A percentile compares a stretch with the other conserved stretches of the same genome.
These are phyloP conservation scores for Botrytis medusae DNA, from an alignment of 2,329 filamentous ascomycete genomes.

Conservation along the genomic window DNA sequence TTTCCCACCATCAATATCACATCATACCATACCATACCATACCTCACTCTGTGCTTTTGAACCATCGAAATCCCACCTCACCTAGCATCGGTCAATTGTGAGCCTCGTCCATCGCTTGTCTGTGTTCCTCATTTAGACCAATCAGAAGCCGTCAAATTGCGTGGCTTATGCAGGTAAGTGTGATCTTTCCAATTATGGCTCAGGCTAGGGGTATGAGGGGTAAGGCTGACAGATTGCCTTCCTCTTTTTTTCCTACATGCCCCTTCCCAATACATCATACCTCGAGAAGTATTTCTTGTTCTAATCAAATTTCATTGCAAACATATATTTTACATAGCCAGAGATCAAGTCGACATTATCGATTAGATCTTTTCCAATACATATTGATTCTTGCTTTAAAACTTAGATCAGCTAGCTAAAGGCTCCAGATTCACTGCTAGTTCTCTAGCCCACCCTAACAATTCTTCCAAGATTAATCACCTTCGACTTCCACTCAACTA, in stretches of 20 bases:
- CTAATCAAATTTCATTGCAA: not conserved
- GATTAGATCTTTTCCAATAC: not conserved
- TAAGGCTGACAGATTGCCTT: not conserved
- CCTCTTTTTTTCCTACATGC: not conserved
- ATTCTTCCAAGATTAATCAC: not conserved
- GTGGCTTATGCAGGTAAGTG: conserved; percentile 2
- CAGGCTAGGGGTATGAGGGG: not conserved
- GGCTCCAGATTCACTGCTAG: not conserved
- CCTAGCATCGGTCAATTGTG: not conserved
- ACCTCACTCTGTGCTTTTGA: not conserved
- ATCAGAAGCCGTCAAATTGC: not conserved
- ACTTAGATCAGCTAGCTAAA: not conserved
- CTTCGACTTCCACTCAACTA: not conserved
- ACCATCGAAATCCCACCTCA: not conserved
- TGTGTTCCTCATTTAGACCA: not conserved
- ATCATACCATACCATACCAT: not conserved
- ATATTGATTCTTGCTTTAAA: conserved; percentile 6
- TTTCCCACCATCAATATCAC: not conserved
- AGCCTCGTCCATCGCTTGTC: not conserved
- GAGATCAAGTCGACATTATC: not conserved
- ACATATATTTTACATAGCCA: not conserved
- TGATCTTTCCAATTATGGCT: not conserved
- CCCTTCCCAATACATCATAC: not conserved
- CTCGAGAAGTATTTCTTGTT: not conserved
- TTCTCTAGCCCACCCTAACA: not conserved